A percentile compares a stretch with the other conserved stretches of the same genome.
Evolutionary conservation across 192 early-diverging fungal species (phyloP).

Genomic region (Rhizophagus clarus): DNA sequence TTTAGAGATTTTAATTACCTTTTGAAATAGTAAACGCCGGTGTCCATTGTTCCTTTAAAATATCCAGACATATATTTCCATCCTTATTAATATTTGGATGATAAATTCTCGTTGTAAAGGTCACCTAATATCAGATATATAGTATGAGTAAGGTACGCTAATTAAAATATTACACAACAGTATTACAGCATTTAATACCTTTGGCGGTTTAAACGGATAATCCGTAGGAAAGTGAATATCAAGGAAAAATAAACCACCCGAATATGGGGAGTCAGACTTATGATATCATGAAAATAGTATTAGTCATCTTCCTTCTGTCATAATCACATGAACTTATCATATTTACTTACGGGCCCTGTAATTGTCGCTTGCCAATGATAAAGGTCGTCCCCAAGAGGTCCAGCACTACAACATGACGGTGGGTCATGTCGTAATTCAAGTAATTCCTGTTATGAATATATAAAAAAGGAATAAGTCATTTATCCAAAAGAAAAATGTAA

Average conservation of each 20-base stretch:
- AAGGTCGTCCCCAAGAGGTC: no score
- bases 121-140: no score
- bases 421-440: conserved; percentile 94
- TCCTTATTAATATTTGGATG: background rate
- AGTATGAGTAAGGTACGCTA: background rate
- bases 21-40: background rate
- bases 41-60: background rate
- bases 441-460: conserved; percentile 77
- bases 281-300: background rate
- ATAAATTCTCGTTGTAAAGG: background rate
- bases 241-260: background rate
- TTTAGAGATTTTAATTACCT: background rate
- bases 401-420: conserved; percentile 32
- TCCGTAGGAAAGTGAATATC: no score
- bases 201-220: no score
- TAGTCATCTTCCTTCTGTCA: background rate
- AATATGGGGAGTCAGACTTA: background rate
- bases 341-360: conserved; percentile 83
- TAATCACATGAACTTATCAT: background rate
- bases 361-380: no score
- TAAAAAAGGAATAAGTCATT: no score
- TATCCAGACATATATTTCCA: background rate
- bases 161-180: background rate
- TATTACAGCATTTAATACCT: background rate
- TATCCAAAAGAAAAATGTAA: no score